Base-by-base conservation (phyloP, 1,139 yeast species). In the Debaryomycetaceae sp. region DNA sequence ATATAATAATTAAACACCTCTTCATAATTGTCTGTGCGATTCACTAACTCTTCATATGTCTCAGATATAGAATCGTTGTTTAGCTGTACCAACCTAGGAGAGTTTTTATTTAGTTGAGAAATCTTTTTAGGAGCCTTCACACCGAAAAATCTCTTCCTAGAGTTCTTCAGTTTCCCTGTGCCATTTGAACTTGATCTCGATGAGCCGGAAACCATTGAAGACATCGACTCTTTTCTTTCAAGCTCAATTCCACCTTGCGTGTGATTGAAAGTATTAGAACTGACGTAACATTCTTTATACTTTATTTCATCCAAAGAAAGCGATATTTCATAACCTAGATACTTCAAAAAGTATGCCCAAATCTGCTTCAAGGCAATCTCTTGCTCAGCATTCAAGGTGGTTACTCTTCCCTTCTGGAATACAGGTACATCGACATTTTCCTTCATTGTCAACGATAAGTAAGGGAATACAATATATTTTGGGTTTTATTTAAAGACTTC, bases 291-390 rank as follows among this genome's bases (percentile, higher is more conserved):
- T 39, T 65, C 70, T 33, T 54, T 54, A 42, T 49, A 65, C 11
- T 49, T 48, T 31, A 71, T 40, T 41, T 71, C 76, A 3, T 55
- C 59, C n/a, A 44, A 44, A n/a, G 60, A 45, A 34, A 71, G 55
- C 36, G 55, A 53, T 16, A 71, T 34, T 1, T 54, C 63, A 47
- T 69, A 70, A 14, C 77, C 78, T 52, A 61, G 66, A 44, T 49
- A 68, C 45, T 60, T 63, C 40, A 70, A 56, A 13, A 63, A 32
- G 40, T 60, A 55, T n/a, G 73, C 75, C 72, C 73, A 70, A 11
- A 53, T 48, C 46, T 72, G 78, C 48, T 72, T 72, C 42, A 67
- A 53, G 11, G 59, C 52, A 34, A 68, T 44, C 45, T 72, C 78
- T 46, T 72, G 74, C 7, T 67, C 73, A 18, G 64, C 65, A 37